Evolutionary conservation across 768 basidiomycete genomes (phyloP).

Genomic region (Sutorius australiensis): DNA sequence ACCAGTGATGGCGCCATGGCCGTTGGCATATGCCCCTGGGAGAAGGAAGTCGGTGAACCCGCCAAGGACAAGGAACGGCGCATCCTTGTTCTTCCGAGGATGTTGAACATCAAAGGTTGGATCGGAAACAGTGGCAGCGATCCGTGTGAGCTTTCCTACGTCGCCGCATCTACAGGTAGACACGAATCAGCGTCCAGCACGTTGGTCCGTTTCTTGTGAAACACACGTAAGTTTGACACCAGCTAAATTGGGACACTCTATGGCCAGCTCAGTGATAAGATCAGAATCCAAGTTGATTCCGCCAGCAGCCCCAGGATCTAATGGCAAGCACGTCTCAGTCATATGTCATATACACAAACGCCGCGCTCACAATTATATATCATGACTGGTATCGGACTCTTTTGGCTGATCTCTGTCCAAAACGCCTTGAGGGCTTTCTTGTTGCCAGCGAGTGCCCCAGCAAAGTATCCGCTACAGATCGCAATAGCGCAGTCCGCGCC

Average conservation of each 20-base stretch:
- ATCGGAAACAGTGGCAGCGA: slow-evolving; percentile 62
- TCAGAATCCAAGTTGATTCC: slow-evolving; percentile 93
- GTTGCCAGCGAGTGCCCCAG: slow-evolving; percentile 63
- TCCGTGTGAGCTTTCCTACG: slow-evolving; percentile 87
- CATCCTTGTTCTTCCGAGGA: slow-evolving; percentile 63
- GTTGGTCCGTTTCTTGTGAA: not conserved
- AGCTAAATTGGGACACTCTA: slow-evolving; percentile 68
- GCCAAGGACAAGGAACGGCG: slow-evolving; percentile 80
- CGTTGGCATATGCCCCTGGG: slow-evolving; percentile 67
- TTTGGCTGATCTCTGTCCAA: slow-evolving; percentile 71
- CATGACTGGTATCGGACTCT: slow-evolving; percentile 82
- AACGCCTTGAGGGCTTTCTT: slow-evolving; percentile 71
- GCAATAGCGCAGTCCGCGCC: slow-evolving; percentile 88
- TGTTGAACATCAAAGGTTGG: slow-evolving; percentile 51
- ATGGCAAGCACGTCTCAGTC: not conserved
- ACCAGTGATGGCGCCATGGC: slow-evolving; percentile 87
- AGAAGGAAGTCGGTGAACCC: slow-evolving; percentile 84
- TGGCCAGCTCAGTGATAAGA: slow-evolving; percentile 75
- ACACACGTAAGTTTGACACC: slow-evolving; percentile 89
- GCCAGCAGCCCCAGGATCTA: slow-evolving; percentile 82
- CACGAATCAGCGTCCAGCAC: slow-evolving; percentile 6
- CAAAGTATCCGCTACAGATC: slow-evolving; percentile 85
- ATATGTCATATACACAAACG: not conserved
- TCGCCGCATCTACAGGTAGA: slow-evolving; percentile 66
- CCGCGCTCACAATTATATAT: slow-evolving; percentile 75